Base-by-base conservation (phyloP, 257 asterid species). In the Nicotiana obtusifolia region DNA sequence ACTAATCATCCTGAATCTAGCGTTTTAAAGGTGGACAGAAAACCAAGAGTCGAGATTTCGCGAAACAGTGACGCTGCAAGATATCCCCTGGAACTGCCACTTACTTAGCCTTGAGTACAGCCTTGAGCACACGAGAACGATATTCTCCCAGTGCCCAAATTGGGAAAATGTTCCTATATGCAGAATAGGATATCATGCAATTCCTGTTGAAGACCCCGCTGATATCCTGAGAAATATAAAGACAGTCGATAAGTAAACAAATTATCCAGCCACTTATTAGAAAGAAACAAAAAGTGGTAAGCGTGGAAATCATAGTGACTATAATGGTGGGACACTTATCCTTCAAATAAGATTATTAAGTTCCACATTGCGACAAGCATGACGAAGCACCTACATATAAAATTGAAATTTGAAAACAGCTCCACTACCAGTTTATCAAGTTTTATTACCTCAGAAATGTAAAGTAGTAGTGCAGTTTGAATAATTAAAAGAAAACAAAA, bases 81-180 rank as follows among this genome's bases (percentile, higher is more conserved):
- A 30, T 22, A 71, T 71, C 60, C 44, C 44, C 82, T 4, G 20
- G 59, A 80, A 64, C 20, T 80, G 71, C 20, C 26, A 64, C 77
- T 91, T 90, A 92, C 60, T 68, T 47, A 41, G 85, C 33, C 60
- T 81, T 90, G 37, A 91, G 91, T 78, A 95, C 93, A 65, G 85
- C 33, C 60, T 81, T 90, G 37, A 91, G 91, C 76, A 95, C 93
- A 65, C 81, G 85, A 66, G 81, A 49, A 5, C 86, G 88, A 68
- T 95, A 95, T 80, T 95, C 98, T 57, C 97, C 98, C 77, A 95
- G 81, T 13, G 98, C 98, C 98, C 98, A 95, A n/a, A 95, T 91
- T 2, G 98, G 98, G 87, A 95, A 95, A 77, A 95, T 92, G 60
- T 90, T 90, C 89, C 97, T 87, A 83, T 95, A 95, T 41, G 99